A percentile compares a stretch with the other conserved stretches of the same genome.
phyloP scores from a whole-genome alignment of 202 grass and related monocot species.

The Carex arenaria region DNA sequence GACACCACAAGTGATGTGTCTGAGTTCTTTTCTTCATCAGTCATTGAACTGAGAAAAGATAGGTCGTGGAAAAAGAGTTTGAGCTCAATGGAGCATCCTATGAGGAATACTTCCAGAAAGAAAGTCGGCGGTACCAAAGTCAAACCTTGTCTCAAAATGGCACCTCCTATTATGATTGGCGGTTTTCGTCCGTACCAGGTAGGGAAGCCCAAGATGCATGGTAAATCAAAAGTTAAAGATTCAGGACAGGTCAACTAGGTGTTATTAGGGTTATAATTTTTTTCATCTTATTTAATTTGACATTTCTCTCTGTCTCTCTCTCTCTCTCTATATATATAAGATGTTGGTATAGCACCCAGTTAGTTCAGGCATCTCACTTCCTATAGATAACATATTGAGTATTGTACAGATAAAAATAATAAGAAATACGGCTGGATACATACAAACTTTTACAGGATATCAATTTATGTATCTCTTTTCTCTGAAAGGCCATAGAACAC shows the following conservation, averaged over 20 bases:
- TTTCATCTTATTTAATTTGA: constrained; percentile 16
- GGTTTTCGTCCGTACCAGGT: constrained; percentile 60
- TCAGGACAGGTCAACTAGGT: constrained; percentile 42
- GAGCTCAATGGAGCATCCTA: constrained; percentile 47
- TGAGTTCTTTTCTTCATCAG: constrained; percentile 54
- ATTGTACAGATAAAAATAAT: constrained; percentile 23
- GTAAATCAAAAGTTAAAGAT: constrained; percentile 45
- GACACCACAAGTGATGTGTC: constrained; percentile 31
- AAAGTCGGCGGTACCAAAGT: constrained; percentile 24
- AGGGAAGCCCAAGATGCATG: constrained; percentile 56
- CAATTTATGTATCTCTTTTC: background rate
- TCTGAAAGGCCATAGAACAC: background rate
- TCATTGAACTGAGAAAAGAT: constrained; percentile 42
- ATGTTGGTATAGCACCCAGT: background rate
- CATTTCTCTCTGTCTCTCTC: constrained; percentile 19
- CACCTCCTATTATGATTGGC: constrained; percentile 64
- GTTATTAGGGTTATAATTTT: constrained; percentile 22
- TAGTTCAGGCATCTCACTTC: background rate
- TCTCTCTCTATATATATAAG: constrained; percentile 8
- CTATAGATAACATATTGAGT: background rate
- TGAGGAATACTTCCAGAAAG: constrained; percentile 41
- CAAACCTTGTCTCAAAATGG: constrained; percentile 49
- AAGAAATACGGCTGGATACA: background rate
- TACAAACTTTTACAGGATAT: background rate
- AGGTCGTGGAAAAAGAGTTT: constrained; percentile 35